phyloP scores from a whole-genome alignment of 2,329 filamentous ascomycete species.

The Blumeria hordei region DNA sequence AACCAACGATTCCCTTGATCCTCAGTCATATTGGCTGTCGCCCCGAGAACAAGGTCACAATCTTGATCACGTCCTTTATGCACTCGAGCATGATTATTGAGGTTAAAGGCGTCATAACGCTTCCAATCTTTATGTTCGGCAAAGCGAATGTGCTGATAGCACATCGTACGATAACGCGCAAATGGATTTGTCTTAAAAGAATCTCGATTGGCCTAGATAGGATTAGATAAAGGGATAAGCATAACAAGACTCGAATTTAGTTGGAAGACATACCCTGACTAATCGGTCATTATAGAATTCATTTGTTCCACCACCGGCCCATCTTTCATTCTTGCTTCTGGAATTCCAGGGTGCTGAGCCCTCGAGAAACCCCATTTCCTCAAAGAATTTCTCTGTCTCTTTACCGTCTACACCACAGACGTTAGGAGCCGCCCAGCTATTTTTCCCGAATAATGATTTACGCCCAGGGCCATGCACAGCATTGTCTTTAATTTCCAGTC shows the following conservation, averaged over 20 bases:
- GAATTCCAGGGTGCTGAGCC: background rate
- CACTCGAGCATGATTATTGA: background rate
- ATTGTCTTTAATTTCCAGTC: background rate
- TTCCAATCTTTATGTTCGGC: background rate
- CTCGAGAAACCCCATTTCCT: background rate
- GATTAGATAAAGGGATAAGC: background rate
- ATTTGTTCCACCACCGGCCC: background rate
- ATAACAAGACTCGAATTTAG: background rate
- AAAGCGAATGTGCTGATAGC: background rate
- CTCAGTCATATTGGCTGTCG: background rate
- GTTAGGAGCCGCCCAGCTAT: background rate
- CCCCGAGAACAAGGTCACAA: background rate
- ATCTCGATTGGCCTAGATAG: background rate
- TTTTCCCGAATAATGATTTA: background rate
- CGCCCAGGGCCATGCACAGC: background rate
- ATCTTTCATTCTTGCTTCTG: background rate
- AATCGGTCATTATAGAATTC: background rate
- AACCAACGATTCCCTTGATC: background rate
- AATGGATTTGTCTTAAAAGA: background rate
- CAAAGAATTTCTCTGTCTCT: background rate
- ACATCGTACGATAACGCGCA: background rate
- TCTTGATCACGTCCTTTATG: background rate
- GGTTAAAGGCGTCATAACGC: background rate
- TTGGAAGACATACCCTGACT: background rate
- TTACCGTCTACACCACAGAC: background rate